These are phyloP conservation scores for Silene coronaria DNA, from an alignment of 179 eudicot species.

Conservation along the genomic window DNA sequence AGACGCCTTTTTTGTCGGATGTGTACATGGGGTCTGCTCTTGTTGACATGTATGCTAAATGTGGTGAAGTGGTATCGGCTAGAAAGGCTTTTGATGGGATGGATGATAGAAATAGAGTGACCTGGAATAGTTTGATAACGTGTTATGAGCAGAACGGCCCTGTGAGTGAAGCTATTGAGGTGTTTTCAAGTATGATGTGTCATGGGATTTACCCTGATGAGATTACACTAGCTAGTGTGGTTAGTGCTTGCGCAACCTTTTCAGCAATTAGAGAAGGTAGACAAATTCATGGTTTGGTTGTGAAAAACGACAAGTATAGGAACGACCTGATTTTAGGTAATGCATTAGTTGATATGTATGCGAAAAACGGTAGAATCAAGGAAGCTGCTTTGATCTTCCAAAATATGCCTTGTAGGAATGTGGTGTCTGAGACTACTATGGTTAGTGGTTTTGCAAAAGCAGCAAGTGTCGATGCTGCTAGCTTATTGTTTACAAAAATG, in stretches of 20 bases:
- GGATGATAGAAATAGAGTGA: constrained; percentile 48
- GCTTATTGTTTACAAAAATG: constrained; percentile 55
- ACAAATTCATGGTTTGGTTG: constrained; percentile 49
- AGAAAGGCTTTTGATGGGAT: constrained; percentile 57
- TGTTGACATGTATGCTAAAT: constrained; percentile 70
- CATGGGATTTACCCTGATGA: constrained; percentile 52
- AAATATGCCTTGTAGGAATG: constrained; percentile 58
- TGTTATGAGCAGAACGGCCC: constrained; percentile 85
- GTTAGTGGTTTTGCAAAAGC: constrained; percentile 73
- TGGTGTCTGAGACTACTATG: constrained; percentile 70
- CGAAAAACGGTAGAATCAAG: constrained; percentile 51
- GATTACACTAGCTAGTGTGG: constrained; percentile 71
- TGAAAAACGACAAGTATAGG: constrained; percentile 45
- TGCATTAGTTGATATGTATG: constrained; percentile 82
- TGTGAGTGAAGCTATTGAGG: constrained; percentile 42
- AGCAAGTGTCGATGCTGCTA: constrained; percentile 51
- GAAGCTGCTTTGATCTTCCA: constrained; percentile 57
- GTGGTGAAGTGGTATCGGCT: constrained; percentile 57
- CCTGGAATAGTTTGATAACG: constrained; percentile 75
- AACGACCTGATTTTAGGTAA: constrained; percentile 54
- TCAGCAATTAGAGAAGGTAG: constrained; percentile 47
- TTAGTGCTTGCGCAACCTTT: constrained; percentile 76
- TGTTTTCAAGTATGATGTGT: constrained; percentile 51
- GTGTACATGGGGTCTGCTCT: constrained; percentile 82
- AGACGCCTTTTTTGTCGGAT: constrained; percentile 36